Evolutionary conservation across 225 moss, liverwort and hornwort genomes (phyloP).

Genomic region (Pseudoscleropodium purum): DNA sequence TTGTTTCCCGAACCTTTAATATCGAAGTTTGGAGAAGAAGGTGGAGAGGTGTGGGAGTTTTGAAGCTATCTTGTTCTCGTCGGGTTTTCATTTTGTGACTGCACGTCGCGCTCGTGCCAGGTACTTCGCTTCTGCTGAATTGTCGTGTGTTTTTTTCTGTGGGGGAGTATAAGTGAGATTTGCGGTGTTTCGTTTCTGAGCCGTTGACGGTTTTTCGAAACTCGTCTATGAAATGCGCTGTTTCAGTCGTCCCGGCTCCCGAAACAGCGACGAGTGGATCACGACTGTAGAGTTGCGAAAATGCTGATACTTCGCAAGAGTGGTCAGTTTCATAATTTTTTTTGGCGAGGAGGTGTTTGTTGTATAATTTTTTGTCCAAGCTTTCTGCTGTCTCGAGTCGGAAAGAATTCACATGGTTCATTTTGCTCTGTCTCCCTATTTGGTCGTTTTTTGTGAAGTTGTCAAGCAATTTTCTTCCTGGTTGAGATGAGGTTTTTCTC

Average conservation of each 20-base stretch:
- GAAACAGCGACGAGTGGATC: background rate
- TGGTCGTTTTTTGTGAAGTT: background rate
- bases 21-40: background rate
- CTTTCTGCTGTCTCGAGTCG: background rate
- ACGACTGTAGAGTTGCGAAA: background rate
- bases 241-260: background rate
- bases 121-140: background rate
- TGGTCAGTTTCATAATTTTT: background rate
- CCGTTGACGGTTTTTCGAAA: background rate
- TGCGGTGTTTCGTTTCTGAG: background rate
- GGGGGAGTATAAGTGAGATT: background rate
- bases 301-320: background rate
- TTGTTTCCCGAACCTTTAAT: background rate
- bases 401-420: background rate
- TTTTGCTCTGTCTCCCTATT: background rate
- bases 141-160: background rate
- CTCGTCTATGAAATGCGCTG: background rate
- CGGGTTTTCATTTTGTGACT: background rate
- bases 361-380: background rate
- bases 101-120: background rate
- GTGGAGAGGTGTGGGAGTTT: background rate
- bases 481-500: background rate
- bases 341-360: background rate
- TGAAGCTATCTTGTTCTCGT: background rate
- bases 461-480: background rate